Conservation (phyloP, 1,139 yeast genomes). For the Scheffersomyces illinoinensis region DNA sequence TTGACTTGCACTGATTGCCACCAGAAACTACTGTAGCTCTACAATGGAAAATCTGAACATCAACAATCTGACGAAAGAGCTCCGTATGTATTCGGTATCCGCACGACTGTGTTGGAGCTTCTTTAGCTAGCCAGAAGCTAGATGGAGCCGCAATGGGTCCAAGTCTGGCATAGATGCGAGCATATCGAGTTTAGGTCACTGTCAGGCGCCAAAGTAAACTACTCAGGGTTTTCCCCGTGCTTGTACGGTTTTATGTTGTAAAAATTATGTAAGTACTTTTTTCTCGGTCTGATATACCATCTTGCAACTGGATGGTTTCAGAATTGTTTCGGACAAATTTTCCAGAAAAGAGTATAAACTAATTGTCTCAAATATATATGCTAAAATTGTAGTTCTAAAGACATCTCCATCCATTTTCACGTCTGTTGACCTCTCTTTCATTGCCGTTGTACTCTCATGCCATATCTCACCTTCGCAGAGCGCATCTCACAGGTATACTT, state of each 20-base stretch:
- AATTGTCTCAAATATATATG: neutral
- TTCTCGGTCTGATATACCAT: neutral
- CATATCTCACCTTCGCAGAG: constrained; percentile 39
- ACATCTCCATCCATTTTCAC: neutral
- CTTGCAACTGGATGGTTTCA: neutral
- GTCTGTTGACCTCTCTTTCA: neutral
- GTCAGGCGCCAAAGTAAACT: too few relatives aligned
- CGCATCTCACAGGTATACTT: constrained; percentile 59
- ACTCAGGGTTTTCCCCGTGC: neutral
- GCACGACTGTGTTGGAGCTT: neutral
- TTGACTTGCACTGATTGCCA: neutral
- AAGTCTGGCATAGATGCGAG: neutral
- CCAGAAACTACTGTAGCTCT: neutral
- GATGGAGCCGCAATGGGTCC: neutral
- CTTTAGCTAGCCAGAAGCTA: neutral
- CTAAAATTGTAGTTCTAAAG: neutral
- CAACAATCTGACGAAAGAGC: neutral
- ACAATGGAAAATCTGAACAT: neutral
- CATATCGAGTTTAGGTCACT: too few relatives aligned
- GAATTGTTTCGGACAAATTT: neutral
- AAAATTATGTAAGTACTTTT: too few relatives aligned
- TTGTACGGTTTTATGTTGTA: neutral
- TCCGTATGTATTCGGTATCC: neutral
- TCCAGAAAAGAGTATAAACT: neutral
- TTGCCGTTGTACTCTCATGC: neutral